phyloP scores from a whole-genome alignment of 1,284 basidiomycete species.

The Pholiota adiposa region DNA sequence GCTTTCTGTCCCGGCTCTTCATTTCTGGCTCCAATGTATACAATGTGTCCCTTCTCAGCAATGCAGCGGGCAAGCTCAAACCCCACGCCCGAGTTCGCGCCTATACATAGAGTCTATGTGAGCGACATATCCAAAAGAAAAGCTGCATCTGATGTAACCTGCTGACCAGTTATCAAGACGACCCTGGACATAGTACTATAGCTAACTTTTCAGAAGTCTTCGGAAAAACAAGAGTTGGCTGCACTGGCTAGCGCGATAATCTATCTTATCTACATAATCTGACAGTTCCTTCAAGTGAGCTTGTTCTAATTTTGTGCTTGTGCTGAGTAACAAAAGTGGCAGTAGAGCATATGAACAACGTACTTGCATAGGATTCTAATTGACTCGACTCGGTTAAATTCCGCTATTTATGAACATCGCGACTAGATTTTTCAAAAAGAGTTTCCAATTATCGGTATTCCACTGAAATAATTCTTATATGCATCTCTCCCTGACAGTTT shows the following conservation, averaged over 20 bases:
- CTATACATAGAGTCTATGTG: neutral
- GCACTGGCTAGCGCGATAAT: too few species aligned
- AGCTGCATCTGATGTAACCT: neutral
- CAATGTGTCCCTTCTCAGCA: slow-evolving; percentile 22
- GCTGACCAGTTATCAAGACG: slow-evolving; percentile 24
- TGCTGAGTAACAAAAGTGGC: neutral
- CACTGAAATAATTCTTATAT: too few species aligned
- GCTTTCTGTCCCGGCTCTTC: slow-evolving; percentile 19
- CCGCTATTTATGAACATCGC: too few species aligned
- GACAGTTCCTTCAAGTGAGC: too few species aligned
- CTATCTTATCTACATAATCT: too few species aligned
- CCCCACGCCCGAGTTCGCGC: slow-evolving; percentile 26
- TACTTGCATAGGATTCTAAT: too few species aligned
- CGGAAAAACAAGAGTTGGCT: too few species aligned
- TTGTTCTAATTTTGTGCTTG: neutral
- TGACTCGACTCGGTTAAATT: too few species aligned
- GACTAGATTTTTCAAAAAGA: too few species aligned
- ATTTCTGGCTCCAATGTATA: slow-evolving; percentile 25
- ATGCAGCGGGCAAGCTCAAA: slow-evolving; percentile 24
- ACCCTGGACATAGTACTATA: slow-evolving; percentile 18
- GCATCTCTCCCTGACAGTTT: too few species aligned
- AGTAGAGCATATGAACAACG: too few species aligned
- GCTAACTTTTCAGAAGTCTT: neutral
- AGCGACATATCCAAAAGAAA: neutral
- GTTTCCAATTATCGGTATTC: too few species aligned